Percentiles rank a stretch among this genome's conserved stretches.
These are phyloP conservation scores for Cystobasidium sp. DNA, from an alignment of 1,284 basidiomycete genomes.

Conservation along the genomic window DNA sequence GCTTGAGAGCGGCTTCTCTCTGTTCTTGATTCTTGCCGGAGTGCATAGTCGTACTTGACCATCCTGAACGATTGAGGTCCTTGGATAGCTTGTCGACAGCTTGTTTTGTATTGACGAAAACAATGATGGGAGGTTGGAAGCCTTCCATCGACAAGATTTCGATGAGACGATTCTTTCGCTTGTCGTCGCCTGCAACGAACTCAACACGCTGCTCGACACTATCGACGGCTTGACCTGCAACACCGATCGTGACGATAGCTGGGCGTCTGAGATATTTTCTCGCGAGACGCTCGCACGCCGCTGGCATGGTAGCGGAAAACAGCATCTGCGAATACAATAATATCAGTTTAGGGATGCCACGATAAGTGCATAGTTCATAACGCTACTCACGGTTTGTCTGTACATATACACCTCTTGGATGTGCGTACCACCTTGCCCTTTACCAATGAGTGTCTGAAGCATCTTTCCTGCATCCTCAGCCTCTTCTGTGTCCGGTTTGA, in stretches of 20 bases:
- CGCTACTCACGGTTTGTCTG: slow-evolving; percentile 53
- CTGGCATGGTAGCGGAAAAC: slow-evolving; percentile 98
- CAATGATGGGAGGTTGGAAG: slow-evolving; percentile 89
- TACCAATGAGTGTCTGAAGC: slow-evolving; percentile 50
- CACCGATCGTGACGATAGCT: slow-evolving; percentile 95
- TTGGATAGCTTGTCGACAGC: slow-evolving; percentile 95
- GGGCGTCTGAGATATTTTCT: slow-evolving; percentile 90
- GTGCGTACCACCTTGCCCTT: slow-evolving; percentile 51
- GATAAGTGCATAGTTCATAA: background rate
- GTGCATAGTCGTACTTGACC: slow-evolving; percentile 86
- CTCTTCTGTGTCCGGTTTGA: slow-evolving; percentile 71
- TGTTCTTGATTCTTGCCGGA: slow-evolving; percentile 97
- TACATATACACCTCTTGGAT: slow-evolving; percentile 52
- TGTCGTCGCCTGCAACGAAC: slow-evolving; percentile 88
- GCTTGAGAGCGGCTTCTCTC: slow-evolving; percentile 86
- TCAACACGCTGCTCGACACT: slow-evolving; percentile 97
- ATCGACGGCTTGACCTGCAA: slow-evolving; percentile 95
- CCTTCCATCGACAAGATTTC: slow-evolving; percentile 86
- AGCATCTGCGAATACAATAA: slow-evolving; percentile 57
- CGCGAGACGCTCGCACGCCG: slow-evolving; percentile 90
- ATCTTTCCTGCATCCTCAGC: slow-evolving; percentile 55
- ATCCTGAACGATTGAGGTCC: slow-evolving; percentile 82
- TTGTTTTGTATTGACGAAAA: slow-evolving; percentile 99
- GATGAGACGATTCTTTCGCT: slow-evolving; percentile 75
- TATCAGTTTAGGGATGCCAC: background rate